A percentile compares a stretch with the other conserved stretches of the same genome.
Evolutionary conservation across 192 early-diverging fungal species (phyloP).

Genomic region (Globomyces pollinis-pini): DNA sequence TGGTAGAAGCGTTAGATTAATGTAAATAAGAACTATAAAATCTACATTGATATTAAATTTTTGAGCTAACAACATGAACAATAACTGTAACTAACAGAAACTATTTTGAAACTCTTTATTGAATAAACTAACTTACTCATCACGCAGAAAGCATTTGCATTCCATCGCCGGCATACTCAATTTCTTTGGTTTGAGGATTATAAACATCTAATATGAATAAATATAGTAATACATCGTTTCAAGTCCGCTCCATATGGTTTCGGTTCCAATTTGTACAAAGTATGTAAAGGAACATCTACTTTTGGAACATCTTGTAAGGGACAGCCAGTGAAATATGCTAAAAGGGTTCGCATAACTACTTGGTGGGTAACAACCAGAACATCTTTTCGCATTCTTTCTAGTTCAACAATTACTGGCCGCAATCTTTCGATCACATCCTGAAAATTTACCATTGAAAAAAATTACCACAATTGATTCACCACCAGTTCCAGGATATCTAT

Average conservation of each 20-base stretch:
- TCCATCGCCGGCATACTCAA: not conserved
- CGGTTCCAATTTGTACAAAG: conserved; percentile 71
- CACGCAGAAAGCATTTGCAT: too few relatives aligned
- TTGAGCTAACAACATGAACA: too few relatives aligned
- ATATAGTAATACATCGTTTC: too few relatives aligned
- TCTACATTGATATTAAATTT: too few relatives aligned
- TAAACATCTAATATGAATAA: too few relatives aligned
- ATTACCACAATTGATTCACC: conserved; percentile 76
- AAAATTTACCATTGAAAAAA: too few relatives aligned
- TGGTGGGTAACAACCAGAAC: conserved; percentile 87
- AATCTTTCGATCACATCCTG: conserved; percentile 88
- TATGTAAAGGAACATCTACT: conserved; percentile 72
- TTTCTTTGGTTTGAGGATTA: not conserved
- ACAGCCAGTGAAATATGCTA: conserved; percentile 84
- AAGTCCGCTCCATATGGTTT: conserved; percentile 74
- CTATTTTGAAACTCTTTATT: too few relatives aligned
- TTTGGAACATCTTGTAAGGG: conserved; percentile 73
- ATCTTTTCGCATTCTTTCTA: conserved; percentile 85
- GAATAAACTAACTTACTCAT: too few relatives aligned
- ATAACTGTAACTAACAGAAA: too few relatives aligned
- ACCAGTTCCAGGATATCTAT: conserved; percentile 92
- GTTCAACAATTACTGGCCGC: conserved; percentile 88
- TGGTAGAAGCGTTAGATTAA: too few relatives aligned
- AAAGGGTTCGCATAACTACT: conserved; percentile 77
- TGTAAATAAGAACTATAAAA: too few relatives aligned